These are phyloP conservation scores for Persicaria maculosa DNA, from an alignment of 148 eudicot genomes.

Conservation along the genomic window DNA sequence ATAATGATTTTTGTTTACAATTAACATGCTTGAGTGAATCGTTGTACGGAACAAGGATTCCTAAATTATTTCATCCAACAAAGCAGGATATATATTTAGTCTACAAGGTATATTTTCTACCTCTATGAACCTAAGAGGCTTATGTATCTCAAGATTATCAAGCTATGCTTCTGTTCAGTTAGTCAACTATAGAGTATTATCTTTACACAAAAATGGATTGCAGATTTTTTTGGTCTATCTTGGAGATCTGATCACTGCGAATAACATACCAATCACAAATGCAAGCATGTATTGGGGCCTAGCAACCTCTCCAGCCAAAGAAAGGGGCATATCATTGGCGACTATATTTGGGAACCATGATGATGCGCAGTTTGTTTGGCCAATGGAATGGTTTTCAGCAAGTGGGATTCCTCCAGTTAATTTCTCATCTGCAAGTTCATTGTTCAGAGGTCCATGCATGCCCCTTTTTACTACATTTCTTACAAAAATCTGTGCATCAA, in stretches of 20 bases:
- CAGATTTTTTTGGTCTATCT: slow-evolving; percentile 89
- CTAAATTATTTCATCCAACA: neutral
- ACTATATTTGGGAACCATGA: slow-evolving; percentile 88
- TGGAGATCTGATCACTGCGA: slow-evolving; percentile 85
- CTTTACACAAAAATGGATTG: neutral
- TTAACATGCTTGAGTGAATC: neutral
- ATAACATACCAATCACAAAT: slow-evolving; percentile 56
- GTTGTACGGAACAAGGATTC: neutral
- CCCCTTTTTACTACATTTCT: neutral
- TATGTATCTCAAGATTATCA: neutral
- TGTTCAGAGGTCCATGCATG: slow-evolving; percentile 25
- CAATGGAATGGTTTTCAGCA: slow-evolving; percentile 73
- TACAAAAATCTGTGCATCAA: neutral
- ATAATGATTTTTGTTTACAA: too few species aligned
- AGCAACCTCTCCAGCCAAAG: slow-evolving; percentile 65
- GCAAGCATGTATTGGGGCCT: slow-evolving; percentile 85
- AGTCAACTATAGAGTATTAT: neutral
- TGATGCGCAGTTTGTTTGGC: slow-evolving; percentile 88
- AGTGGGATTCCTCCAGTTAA: slow-evolving; percentile 56
- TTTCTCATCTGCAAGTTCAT: slow-evolving; percentile 33
- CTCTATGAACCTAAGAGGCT: too few species aligned
- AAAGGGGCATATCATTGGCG: slow-evolving; percentile 71
- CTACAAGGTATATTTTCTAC: too few species aligned
- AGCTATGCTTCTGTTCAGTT: neutral
- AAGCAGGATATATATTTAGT: too few species aligned